Evolutionary conservation across 2,329 filamentous ascomycete genomes (phyloP), one percentile per base, ranked within the genome.

Genomic region (Diaporthe sp.): DNA sequence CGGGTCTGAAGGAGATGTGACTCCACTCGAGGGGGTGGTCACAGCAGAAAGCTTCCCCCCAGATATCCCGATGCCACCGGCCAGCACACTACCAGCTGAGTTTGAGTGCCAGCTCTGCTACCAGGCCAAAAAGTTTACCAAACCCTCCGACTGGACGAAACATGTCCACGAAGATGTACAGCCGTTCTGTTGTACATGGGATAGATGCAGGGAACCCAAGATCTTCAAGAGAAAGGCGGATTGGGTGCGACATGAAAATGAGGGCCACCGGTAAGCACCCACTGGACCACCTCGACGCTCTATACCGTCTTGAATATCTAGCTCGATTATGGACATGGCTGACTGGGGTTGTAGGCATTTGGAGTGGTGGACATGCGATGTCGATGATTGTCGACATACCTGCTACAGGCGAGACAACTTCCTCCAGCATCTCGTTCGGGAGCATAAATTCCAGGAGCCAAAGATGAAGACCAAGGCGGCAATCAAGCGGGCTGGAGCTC

Each of bases 61-160:
- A 5, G 94, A 95, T 31, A 95, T 98, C 7, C 95, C 95, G 9
- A 90, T 95, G 84, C 96, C 96, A 8, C 95, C 95, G 2, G 93
- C 95, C 3, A 89, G 87, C 75, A 90, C 90, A 22, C 88, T 98
- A 9, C 96, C 96, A 0, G 95, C 95, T 4, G 92, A 96, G 81
- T 96, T 98, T 77, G 96, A 98, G 85, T 98, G 96, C 79, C 93
- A 94, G 51, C 87, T 98, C 31, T 98, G 96, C 85, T 98, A 95
- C 86, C 91, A 93, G 79, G 90, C 92, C 71, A 98, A 97, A 87
- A 95, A 92, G 80, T 95, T 97, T 79, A 91, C 93, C 79, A 98
- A 98, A 83, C 96, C 95, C 22, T 98, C 95, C 0, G 96, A 98
- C 84, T 98, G 96, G 96, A 98, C 95, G 1, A 98, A 98, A 83